Evolutionary conservation across 768 basidiomycete species (phyloP), one percentile per base, ranked within the genome.

Genomic region (Zangia roseola): DNA sequence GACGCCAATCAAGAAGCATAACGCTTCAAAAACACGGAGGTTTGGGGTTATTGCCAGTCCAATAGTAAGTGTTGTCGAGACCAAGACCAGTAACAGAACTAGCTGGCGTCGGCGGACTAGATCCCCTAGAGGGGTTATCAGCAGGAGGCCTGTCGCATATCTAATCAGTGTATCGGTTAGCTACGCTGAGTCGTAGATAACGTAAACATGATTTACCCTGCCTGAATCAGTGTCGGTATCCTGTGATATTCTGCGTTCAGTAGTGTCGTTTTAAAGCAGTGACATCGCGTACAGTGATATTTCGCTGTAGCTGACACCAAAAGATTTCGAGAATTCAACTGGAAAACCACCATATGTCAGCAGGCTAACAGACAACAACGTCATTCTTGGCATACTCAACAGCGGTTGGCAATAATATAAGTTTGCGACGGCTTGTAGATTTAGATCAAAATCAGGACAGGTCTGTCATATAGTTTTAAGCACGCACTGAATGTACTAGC

Each of bases 331-430:
- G 58, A 74, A 69, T 31, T 67, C 51, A 23, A 68, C 65, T 67
- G 41, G 6, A 10, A 40, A 47, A 37, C 10, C n/a, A 14, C 20
- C 28, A 34, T 36, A 28, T 6, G 14, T 42, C 25, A 55, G 38
- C 23, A 43, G 16, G 16, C 25, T 10, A 10, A 37, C 10, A 10
- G 39, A 33, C 20, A 13, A 10, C 4, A 10, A 12, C 9, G 10
- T 23, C 8, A 17, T 2, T 0, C 14, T 54, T 28, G 52, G 70
- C 76, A 54, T 62, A 82, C 89, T 87, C 13, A 91, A 69, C 56
- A 93, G 62, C 0, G 90, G 90, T 69, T 90, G 88, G 52, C 84
- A 87, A 56, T 91, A 93, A 61, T 91, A 92, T 40, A 92, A 62
- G 59, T 92, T 92, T n/a, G 82, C 78, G 13, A 82, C 82, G 36